A percentile compares a stretch with the other conserved stretches of the same genome.
Conservation (phyloP, 352 stramenopile genomes). For the Thraustochytrium sp. region DNA sequence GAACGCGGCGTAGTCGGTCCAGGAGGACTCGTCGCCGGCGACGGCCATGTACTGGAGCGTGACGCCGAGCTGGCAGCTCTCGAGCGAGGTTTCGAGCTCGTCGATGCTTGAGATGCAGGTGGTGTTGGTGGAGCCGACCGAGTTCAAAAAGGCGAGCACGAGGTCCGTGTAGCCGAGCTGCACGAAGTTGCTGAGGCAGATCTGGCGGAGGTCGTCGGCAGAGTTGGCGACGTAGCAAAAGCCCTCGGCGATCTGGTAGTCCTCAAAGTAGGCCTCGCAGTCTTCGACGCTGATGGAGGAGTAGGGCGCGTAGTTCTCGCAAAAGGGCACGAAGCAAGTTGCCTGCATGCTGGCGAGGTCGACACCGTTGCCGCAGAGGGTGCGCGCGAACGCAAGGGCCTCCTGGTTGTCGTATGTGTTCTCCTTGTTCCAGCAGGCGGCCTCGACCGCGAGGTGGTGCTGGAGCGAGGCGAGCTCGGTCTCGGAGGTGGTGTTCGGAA, state of each 20-base stretch:
- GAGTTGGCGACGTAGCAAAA: constrained; percentile 17
- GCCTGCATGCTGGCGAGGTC: not conserved
- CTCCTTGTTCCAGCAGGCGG: not conserved
- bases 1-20: constrained; percentile 22
- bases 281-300: not conserved
- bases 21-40: not conserved
- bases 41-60: constrained; percentile 30
- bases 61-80: not conserved
- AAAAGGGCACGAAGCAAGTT: constrained; percentile 10
- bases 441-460: constrained; percentile 14
- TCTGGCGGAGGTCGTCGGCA: not conserved
- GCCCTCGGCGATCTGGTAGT: not conserved
- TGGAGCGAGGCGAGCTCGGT: not conserved
- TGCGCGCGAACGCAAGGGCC: not conserved
- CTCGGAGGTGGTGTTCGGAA: not conserved
- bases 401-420: not conserved
- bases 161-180: not conserved
- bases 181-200: not conserved
- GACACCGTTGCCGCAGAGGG: not conserved
- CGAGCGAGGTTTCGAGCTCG: not conserved
- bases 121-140: not conserved
- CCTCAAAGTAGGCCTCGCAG: constrained; percentile 4
- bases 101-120: constrained; percentile 2
- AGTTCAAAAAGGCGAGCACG: not conserved
- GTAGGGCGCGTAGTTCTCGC: not conserved